Base-by-base conservation (phyloP, 2,329 filamentous ascomycete genomes). In the Hortaea werneckii region DNA sequence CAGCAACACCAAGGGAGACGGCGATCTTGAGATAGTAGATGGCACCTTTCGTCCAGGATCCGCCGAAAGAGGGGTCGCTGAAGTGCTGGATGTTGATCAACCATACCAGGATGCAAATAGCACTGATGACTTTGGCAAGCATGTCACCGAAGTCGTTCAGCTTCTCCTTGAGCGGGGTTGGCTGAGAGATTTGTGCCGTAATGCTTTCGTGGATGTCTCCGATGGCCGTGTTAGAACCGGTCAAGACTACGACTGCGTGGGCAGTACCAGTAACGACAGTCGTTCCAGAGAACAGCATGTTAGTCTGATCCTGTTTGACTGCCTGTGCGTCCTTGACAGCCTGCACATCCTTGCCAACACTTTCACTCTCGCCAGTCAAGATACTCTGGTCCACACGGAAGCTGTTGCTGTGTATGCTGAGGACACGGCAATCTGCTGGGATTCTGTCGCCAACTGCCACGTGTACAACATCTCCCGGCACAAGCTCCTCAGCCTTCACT, bases 21-120 rank as follows among this genome's bases (percentile, higher is more conserved):
- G 92, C 92, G 63, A 98, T 98, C 76, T 98, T 98, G 59, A 98
- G 80, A 68, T 98, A 98, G 76, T 98, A 98, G 61, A 98, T 96
- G 49, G 92, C 92, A 49, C 92, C 92, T 74, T 96, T 98, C 53
- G 87, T 79, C 83, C 88, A 95, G 30, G 58, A 62, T 67, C 80
- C 85, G 58, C 92, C 92, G 58, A 95, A 90, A 54, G 85, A 84
- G 28, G 89, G 87, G 61, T 98, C 92, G 62, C 80, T 92, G 75
- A 98, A 98, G 72, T 98, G 87, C 60, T 87, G 83, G 56, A 96
- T 87, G 71, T 98, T 98, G 76, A 98, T 98, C 50, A 96, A 74
- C 92, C 92, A 98, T 58, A 98, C 92, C 47, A 95, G 73, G 54
- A 96, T 74, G 67, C 94, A 98, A 61, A 98, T 98, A 50, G 89